Evolutionary conservation across 495 filamentous ascomycete species (phyloP), one percentile per base, ranked within the genome.

Genomic region (Neurospora sublineolata): DNA sequence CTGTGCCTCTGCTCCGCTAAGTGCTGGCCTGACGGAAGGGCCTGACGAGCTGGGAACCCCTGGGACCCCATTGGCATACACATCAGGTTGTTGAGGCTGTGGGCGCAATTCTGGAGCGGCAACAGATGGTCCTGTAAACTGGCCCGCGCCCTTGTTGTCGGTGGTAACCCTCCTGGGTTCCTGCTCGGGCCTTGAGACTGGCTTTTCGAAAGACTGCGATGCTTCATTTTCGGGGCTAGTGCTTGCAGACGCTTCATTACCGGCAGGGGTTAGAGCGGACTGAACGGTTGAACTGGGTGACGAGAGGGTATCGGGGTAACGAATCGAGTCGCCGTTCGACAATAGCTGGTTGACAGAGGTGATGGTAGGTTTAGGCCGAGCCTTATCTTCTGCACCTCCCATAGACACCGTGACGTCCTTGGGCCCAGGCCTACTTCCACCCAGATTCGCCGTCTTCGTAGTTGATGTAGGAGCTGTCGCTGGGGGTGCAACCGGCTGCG

Each of bases 171-270:
- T 30, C 52, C 23, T 60, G 52, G 23, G 23, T 60, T 60, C 52
- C 23, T 60, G 52, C 5, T 60, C 52, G 52, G 52, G 52, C 23
- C 52, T 60, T 23, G 23, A 60, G 23, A 60, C 23, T 60, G 52
- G 52, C 67, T 39, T 74, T n/a, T 80, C 79, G 42, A 76, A 42
- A 75, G 79, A 80, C 74, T 84, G 78, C 36, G 82, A 78, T 38
- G 78, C 80, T 44, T 88, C 87, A 67, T 83, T 83, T 73, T 87
- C 86, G 1, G 87, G 84, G 71, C 85, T 87, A 3, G 87, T 86
- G 72, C 86, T 84, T 2, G 85, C 81, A 1, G 86, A 83, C 0
- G 76, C 77, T 52, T 84, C 79, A 80, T 84, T 81, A 3, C 81
- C 72, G 2, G 72, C 77, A 4, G 82, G 82, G 3, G 82, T 83